These are phyloP conservation scores for Chrysoporthe austroafricana DNA, from an alignment of 2,329 filamentous ascomycete species.

Conservation along the genomic window DNA sequence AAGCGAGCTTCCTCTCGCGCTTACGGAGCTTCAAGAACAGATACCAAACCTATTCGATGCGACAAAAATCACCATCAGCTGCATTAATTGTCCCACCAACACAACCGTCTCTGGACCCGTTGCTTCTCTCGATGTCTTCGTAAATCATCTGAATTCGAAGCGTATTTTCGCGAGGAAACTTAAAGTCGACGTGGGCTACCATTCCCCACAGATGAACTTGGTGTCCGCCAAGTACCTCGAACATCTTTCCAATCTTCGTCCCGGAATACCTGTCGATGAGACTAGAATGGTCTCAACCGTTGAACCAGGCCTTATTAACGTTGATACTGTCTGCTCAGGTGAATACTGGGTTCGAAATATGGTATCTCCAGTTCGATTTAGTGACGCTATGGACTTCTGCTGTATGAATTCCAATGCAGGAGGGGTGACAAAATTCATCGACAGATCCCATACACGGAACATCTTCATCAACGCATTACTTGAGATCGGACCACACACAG, in stretches of 20 bases:
- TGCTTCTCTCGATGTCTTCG: not conserved
- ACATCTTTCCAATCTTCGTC: no score
- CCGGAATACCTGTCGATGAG: no score
- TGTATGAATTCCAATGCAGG: not conserved
- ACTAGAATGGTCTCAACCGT: no score
- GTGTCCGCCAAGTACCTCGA: constrained; percentile 32
- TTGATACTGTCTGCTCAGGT: constrained; percentile 49
- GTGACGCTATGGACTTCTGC: constrained; percentile 30
- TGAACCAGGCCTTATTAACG: constrained; percentile 29
- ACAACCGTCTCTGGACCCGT: constrained; percentile 4
- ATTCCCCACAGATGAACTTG: constrained; percentile 57
- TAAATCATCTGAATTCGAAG: not conserved
- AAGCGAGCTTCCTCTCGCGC: no score
- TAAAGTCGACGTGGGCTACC: constrained; percentile 55
- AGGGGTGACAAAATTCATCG: no score
- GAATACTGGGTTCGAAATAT: constrained; percentile 51
- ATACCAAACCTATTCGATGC: not conserved
- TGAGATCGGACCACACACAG: not conserved
- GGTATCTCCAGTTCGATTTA: constrained; percentile 48
- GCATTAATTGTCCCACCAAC: constrained; percentile 1
- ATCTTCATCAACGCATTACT: not conserved
- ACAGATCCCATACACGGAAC: constrained; percentile 43
- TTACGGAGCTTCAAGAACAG: no score
- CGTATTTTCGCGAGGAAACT: constrained; percentile 52
- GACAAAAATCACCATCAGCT: not conserved